Conservation (phyloP, 805 yeast genomes). For the Yarrowia osloensis region DNA sequence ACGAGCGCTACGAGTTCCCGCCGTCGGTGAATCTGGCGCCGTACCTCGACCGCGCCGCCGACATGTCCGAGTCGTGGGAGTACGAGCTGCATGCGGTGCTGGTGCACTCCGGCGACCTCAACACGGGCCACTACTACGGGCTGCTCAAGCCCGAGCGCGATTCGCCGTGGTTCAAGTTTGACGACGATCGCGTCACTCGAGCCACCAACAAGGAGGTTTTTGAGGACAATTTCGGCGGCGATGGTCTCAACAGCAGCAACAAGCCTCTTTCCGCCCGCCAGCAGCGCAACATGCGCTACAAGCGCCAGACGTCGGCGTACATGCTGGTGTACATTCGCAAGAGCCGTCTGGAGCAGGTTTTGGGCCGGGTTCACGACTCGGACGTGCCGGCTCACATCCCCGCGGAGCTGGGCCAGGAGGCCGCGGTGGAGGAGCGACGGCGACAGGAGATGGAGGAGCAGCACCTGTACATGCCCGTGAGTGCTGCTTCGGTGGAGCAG, state of each 20-base stretch:
- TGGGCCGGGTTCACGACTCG: constrained; percentile 57
- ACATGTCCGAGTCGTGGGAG: constrained; percentile 60
- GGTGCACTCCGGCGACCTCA: constrained; percentile 93
- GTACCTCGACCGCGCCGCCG: constrained; percentile 61
- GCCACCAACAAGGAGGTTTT: constrained; percentile 84
- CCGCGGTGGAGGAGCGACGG: constrained; percentile 54
- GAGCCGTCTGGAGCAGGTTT: constrained; percentile 54
- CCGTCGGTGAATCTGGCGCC: constrained; percentile 77
- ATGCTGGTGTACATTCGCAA: constrained; percentile 92
- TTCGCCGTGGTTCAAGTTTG: constrained; percentile 85
- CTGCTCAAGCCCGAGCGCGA: constrained; percentile 76
- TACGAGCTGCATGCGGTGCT: constrained; percentile 90
- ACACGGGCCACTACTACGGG: constrained; percentile 96
- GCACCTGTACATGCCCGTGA: constrained; percentile 60
- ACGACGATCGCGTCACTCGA: constrained; percentile 90
- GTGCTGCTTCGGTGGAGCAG: constrained; percentile 55
- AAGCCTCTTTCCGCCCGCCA: constrained; percentile 11
- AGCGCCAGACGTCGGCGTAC: constrained; percentile 91
- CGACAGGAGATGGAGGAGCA: constrained; percentile 70
- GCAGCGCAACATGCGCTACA: constrained; percentile 42
- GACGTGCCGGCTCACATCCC: constrained; percentile 72
- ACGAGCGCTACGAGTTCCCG: constrained; percentile 89
- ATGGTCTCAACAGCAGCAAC: constrained; percentile 42
- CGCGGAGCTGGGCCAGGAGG: constrained; percentile 63
- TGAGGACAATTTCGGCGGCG: constrained; percentile 89